Evolutionary conservation across 2,329 filamentous ascomycete species (phyloP).

Genomic region (Niveomyces coronatus): DNA sequence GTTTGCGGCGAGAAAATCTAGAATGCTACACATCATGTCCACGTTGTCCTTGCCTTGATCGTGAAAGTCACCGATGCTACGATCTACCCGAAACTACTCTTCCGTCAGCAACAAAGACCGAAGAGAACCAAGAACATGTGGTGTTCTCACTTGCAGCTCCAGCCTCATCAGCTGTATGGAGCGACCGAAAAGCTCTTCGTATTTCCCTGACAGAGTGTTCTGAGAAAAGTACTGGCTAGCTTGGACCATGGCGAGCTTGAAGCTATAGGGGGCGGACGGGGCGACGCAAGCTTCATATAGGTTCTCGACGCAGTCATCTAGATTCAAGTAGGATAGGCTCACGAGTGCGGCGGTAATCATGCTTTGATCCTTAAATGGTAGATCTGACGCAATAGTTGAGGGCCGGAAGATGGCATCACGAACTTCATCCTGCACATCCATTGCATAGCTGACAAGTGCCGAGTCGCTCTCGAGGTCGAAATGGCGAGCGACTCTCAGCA

Average conservation of each 20-base stretch:
- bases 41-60: constrained; percentile 9
- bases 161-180: constrained; percentile 46
- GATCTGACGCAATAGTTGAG: constrained; percentile 34
- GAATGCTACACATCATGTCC: constrained; percentile 29
- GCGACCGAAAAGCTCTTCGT: constrained; percentile 43
- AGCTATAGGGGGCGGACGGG: constrained; percentile 44
- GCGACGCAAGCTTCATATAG: constrained; percentile 48
- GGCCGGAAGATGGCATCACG: constrained; percentile 54
- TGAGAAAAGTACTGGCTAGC: constrained; percentile 53
- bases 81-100: constrained; percentile 2
- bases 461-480: constrained; percentile 54
- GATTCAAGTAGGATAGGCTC: constrained; percentile 50
- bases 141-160: constrained; percentile 34
- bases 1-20: constrained; percentile 47
- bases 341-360: constrained; percentile 59
- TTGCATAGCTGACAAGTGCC: constrained; percentile 53
- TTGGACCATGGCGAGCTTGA: constrained; percentile 53
- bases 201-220: constrained; percentile 37
- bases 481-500: constrained; percentile 53
- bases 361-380: constrained; percentile 47
- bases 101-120: constrained; percentile 5
- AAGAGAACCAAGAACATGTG: neutral
- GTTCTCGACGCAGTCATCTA: constrained; percentile 46
- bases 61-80: constrained; percentile 10
- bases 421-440: constrained; percentile 61